Base-by-base conservation (phyloP, 805 yeast species). In the Teunomyces pallodes region DNA sequence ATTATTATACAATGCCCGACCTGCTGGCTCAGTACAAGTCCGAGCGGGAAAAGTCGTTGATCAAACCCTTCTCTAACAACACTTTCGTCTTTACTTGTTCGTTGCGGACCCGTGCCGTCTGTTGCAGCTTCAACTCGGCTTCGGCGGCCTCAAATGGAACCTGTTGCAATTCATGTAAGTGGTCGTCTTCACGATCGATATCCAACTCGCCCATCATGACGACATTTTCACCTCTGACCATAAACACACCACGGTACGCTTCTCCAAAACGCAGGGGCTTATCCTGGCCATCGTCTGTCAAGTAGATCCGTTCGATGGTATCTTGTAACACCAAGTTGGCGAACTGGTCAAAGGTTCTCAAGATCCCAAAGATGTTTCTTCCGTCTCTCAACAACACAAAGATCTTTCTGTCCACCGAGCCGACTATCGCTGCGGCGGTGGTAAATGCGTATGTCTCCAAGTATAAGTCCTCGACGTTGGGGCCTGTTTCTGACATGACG, bases 141-240 rank as follows among this genome's bases (percentile, higher is more conserved):
- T 81, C 82, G 1, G 94, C 95, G 41, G 74, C 79, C 33, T 71
- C 74, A 62, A 81, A 90, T 30, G 80, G 81, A 17, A 88, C 74
- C 61, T 79, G 81, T 52, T 77, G 72, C 65, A 83, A 74, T 10
- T 70, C 66, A 36, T 74, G 75, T 56, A 87, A 67, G 45, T 87
- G 87, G 52, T 72, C 80, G 60, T 87, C 96, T 66, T 90, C 96
- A 53, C 73, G 79, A 61, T 89, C 96, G 52, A 90, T 86, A 66
- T 91, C 97, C 52, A 92, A 80, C 65, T 92, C 97, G 16, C 98
- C 99, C 64, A 94, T 66, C 83, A 91, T 81, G 8, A 91, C 94
- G 7, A 94, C 94, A 59, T 92, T 92, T 66, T 94, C 99, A 52
- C 99, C 99, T 69, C 99, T 86, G 36, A 94, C 85, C 71, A 94